Percentiles rank a stretch among this genome's conserved stretches.
Conservation (phyloP, 352 stramenopile genomes). For the Pythium coloratum region DNA sequence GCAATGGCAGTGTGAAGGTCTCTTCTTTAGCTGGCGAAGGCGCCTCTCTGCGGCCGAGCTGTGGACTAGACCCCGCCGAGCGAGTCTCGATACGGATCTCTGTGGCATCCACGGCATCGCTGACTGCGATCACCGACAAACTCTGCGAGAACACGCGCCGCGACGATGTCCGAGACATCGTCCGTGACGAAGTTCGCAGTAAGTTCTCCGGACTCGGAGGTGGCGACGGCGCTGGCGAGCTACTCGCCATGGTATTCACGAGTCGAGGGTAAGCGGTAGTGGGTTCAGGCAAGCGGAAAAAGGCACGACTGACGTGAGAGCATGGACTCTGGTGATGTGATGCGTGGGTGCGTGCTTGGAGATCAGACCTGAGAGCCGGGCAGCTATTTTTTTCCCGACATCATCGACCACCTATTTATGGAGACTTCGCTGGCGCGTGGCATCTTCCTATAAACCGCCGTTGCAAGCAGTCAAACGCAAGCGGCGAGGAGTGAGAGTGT, state of each 20-base stretch:
- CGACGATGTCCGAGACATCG: slow-evolving; percentile 10
- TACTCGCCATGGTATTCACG: neutral
- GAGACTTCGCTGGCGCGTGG: neutral
- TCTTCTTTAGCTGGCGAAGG: neutral
- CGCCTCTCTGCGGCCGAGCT: neutral
- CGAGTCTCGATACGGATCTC: slow-evolving; percentile 13
- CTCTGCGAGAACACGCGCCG: slow-evolving; percentile 16
- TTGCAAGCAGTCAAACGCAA: neutral
- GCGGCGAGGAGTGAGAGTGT: neutral
- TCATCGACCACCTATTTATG: neutral
- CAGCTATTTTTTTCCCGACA: neutral
- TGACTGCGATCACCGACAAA: slow-evolving; percentile 9
- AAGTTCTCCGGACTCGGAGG: neutral
- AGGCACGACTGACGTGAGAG: neutral
- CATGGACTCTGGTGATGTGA: neutral
- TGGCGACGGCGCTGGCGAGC: neutral
- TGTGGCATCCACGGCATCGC: slow-evolving; percentile 9
- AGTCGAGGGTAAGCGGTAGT: neutral
- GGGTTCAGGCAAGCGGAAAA: neutral
- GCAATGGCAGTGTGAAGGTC: slow-evolving; percentile 3
- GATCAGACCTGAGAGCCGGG: neutral
- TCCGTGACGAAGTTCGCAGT: neutral
- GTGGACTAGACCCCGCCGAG: neutral
- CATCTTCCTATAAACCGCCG: neutral
- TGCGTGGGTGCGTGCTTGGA: neutral